Conservation (phyloP, 345 rosid genomes). For the Corchorus capsularis region DNA sequence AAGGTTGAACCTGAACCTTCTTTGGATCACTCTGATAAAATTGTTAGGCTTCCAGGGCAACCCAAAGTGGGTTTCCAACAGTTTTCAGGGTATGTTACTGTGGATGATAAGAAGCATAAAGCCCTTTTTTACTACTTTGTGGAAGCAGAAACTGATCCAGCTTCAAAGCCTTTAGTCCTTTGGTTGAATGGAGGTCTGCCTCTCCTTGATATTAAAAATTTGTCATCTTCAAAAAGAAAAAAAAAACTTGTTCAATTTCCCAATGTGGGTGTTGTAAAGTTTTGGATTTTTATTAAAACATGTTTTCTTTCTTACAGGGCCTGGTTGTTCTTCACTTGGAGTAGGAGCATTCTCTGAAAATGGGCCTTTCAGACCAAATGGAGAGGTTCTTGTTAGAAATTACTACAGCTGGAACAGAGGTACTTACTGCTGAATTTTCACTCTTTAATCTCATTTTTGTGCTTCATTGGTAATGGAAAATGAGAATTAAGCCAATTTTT, state of each 20-base stretch:
- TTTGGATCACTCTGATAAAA: conserved; percentile 38
- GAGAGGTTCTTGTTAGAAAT: conserved; percentile 53
- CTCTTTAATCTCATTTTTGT: neutral
- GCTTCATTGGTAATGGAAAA: neutral
- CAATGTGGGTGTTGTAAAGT: conserved; percentile 5
- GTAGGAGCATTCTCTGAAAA: conserved; percentile 77
- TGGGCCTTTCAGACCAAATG: conserved; percentile 79
- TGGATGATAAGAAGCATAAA: conserved; percentile 52
- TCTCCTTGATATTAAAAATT: neutral
- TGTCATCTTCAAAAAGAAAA: neutral
- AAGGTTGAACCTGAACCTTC: conserved; percentile 37
- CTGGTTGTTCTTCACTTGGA: conserved; percentile 80
- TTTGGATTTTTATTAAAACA: neutral
- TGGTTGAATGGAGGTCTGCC: conserved; percentile 75
- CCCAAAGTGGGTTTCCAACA: conserved; percentile 57
- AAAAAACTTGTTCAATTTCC: neutral
- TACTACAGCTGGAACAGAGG: conserved; percentile 75
- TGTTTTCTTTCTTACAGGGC: conserved; percentile 44
- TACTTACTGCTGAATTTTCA: neutral
- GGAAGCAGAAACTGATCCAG: conserved; percentile 64
- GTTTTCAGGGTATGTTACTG: conserved; percentile 67
- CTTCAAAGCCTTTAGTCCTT: conserved; percentile 73
- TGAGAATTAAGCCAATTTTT: neutral
- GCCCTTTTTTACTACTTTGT: conserved; percentile 75
- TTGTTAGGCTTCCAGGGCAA: conserved; percentile 58